phyloP scores from a whole-genome alignment of 2,329 filamentous ascomycete genomes.

The Podosphaera fusca region DNA sequence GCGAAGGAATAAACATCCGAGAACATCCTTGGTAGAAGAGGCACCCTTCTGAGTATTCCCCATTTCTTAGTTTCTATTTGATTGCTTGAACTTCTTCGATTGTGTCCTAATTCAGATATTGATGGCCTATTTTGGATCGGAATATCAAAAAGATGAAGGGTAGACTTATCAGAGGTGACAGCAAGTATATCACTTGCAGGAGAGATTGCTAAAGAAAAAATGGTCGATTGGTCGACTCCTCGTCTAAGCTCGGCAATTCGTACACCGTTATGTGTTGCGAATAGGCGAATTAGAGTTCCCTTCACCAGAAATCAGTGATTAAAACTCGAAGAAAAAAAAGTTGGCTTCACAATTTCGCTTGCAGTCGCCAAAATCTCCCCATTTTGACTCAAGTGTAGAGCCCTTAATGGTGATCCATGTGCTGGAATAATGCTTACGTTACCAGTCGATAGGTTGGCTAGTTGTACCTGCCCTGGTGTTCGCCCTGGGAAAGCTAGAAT shows the following conservation, averaged over 20 bases:
- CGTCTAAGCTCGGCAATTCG: slow-evolving; percentile 66
- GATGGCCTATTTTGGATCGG: slow-evolving; percentile 27
- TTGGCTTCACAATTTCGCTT: slow-evolving; percentile 42
- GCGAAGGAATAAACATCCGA: slow-evolving; percentile 77
- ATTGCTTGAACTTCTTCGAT: slow-evolving; percentile 14
- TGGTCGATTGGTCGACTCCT: slow-evolving; percentile 67
- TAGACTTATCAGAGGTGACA: slow-evolving; percentile 90
- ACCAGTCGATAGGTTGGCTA: slow-evolving; percentile 54
- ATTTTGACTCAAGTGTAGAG: slow-evolving; percentile 57
- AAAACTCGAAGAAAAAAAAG: neutral
- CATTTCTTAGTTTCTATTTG: slow-evolving; percentile 43
- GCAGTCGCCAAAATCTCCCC: slow-evolving; percentile 70
- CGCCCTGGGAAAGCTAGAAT: slow-evolving; percentile 70
- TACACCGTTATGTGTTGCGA: slow-evolving; percentile 56
- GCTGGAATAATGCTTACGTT: slow-evolving; percentile 88
- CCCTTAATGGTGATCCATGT: slow-evolving; percentile 56
- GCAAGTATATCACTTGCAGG: slow-evolving; percentile 61
- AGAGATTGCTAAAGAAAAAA: slow-evolving; percentile 75
- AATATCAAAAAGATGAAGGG: slow-evolving; percentile 80
- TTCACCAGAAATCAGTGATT: slow-evolving; percentile 13
- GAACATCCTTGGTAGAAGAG: slow-evolving; percentile 66
- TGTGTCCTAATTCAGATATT: slow-evolving; percentile 16
- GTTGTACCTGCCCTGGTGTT: slow-evolving; percentile 66
- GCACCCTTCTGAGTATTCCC: slow-evolving; percentile 65
- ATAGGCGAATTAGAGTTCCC: slow-evolving; percentile 77